Evolutionary conservation across 1,284 basidiomycete genomes (phyloP).

Genomic region (Athelia sp.): DNA sequence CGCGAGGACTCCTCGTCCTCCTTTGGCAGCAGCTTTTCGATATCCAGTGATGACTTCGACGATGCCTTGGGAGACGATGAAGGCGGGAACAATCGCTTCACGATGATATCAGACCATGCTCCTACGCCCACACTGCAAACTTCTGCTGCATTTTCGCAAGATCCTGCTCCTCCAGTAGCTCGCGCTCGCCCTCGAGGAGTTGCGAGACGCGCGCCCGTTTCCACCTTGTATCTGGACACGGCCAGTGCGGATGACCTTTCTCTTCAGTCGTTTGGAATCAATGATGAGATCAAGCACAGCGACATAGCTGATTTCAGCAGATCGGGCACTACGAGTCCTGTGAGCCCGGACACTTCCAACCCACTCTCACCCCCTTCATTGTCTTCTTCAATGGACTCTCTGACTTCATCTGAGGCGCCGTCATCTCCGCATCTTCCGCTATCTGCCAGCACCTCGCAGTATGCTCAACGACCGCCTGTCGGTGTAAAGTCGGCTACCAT

Average conservation of each 20-base stretch:
- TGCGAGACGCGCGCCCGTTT: neutral
- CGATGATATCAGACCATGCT: neutral
- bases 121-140: neutral
- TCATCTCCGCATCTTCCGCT: slow-evolving; percentile 33
- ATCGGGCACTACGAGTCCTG: neutral
- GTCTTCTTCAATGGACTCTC: slow-evolving; percentile 41
- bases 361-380: slow-evolving; percentile 25
- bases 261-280: neutral
- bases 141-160: neutral
- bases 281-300: neutral
- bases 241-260: neutral
- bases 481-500: slow-evolving; percentile 10
- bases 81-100: neutral
- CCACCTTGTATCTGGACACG: neutral
- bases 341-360: neutral
- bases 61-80: neutral
- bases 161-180: neutral
- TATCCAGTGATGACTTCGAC: slow-evolving; percentile 1
- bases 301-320: neutral
- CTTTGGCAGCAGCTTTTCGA: neutral
- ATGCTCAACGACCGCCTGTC: neutral
- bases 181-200: neutral
- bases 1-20: slow-evolving; percentile 16
- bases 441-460: slow-evolving; percentile 10
- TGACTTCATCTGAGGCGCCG: slow-evolving; percentile 26